Percentiles rank a stretch among this genome's conserved stretches.
These are phyloP conservation scores for Pestalotiopsis fici DNA, from an alignment of 2,329 filamentous ascomycete genomes.

Conservation along the genomic window DNA sequence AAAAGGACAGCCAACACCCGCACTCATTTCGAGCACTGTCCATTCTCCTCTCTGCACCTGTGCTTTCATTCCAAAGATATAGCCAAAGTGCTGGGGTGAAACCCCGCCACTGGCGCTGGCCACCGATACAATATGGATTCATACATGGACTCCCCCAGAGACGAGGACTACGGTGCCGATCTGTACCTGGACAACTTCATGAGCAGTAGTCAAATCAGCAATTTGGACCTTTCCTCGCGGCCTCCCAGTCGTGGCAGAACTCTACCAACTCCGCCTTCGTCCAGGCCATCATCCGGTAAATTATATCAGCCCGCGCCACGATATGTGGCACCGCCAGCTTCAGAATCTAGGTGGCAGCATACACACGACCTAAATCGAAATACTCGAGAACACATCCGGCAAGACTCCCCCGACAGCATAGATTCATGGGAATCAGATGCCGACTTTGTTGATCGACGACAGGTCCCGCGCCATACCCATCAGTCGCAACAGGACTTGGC, in stretches of 20 bases:
- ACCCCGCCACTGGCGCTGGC: background rate
- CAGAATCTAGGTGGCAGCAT: background rate
- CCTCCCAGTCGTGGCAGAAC: background rate
- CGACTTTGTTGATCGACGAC: conserved; percentile 7
- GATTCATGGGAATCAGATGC: conserved; percentile 11
- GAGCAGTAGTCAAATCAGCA: conserved; percentile 11
- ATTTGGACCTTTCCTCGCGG: conserved; percentile 10
- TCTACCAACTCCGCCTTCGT: background rate
- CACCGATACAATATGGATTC: background rate
- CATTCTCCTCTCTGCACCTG: too few species aligned
- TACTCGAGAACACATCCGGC: background rate
- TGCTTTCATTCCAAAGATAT: too few species aligned
- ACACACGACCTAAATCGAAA: background rate
- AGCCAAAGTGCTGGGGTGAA: background rate
- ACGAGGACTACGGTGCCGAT: background rate
- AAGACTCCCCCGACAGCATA: background rate
- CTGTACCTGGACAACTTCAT: conserved; percentile 7
- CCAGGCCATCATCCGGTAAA: background rate
- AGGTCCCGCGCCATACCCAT: conserved; percentile 7
- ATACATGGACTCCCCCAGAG: background rate
- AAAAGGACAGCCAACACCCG: too few species aligned
- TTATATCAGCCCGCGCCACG: background rate
- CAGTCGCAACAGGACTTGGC: conserved; percentile 14
- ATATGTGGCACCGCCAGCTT: background rate
- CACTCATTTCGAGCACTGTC: too few species aligned